Evolutionary conservation across 306 rosid genomes (phyloP).

Genomic region (Geum urbanum): DNA sequence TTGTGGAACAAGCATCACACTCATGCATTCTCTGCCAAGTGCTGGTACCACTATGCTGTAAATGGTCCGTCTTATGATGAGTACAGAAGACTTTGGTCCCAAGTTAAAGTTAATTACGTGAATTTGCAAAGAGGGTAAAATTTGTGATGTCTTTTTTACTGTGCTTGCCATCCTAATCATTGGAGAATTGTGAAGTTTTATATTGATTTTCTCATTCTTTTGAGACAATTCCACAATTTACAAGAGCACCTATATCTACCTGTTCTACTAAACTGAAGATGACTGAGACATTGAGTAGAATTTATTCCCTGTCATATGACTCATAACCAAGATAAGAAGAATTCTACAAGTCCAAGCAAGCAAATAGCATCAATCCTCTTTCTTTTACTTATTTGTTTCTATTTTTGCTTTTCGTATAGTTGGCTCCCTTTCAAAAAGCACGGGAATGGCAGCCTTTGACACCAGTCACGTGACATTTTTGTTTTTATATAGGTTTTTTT

Average conservation of each 20-base stretch:
- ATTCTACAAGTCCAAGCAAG: slow-evolving; percentile 5
- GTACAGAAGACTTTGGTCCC: neutral
- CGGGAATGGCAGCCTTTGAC: slow-evolving; percentile 61
- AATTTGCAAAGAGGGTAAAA: neutral
- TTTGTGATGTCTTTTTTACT: neutral
- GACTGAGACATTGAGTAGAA: slow-evolving; percentile 1
- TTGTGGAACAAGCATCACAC: slow-evolving; percentile 19
- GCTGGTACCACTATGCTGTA: neutral
- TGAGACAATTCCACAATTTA: slow-evolving; percentile 12
- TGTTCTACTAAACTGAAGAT: slow-evolving; percentile 4
- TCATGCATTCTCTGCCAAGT: slow-evolving; percentile 5
- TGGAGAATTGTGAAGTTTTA: slow-evolving; percentile 10
- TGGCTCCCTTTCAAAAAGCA: slow-evolving; percentile 44
- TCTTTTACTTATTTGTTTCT: slow-evolving; percentile 11
- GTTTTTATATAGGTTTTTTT: slow-evolving; percentile 9
- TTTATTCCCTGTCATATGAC: neutral
- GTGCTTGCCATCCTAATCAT: slow-evolving; percentile 4
- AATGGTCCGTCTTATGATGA: slow-evolving; percentile 6
- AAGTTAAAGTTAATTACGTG: neutral
- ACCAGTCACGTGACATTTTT: slow-evolving; percentile 30
- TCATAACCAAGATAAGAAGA: slow-evolving; percentile 6
- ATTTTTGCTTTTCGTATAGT: slow-evolving; percentile 20
- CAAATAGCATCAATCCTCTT: neutral
- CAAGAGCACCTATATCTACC: slow-evolving; percentile 14
- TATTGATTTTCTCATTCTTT: neutral